Evolutionary conservation across 1,284 basidiomycete species (phyloP).

Genomic region (Kalmanozyma brasiliensis): DNA sequence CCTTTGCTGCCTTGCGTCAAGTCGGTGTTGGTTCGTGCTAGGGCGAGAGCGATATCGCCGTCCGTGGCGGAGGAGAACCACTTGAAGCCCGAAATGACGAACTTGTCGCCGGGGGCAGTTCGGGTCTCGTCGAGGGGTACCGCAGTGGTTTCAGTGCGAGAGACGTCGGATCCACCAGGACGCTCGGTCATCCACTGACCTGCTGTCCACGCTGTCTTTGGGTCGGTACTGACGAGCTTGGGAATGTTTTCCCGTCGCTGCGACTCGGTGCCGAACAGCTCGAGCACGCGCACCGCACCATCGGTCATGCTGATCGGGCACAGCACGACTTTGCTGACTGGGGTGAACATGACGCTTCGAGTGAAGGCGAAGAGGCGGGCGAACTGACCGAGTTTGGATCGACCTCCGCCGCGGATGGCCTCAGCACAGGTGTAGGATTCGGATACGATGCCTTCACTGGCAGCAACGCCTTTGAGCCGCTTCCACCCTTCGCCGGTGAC

Average conservation of each 20-base stretch:
- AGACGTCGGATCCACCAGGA: conserved; percentile 81
- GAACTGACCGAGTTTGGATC: conserved; percentile 22
- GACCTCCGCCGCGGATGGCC: conserved; percentile 26
- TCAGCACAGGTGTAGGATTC: conserved; percentile 36
- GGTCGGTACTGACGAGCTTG: conserved; percentile 74
- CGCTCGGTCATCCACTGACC: conserved; percentile 78
- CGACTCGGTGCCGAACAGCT: conserved; percentile 74
- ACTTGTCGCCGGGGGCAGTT: conserved; percentile 67
- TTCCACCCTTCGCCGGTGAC: conserved; percentile 54
- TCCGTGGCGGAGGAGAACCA: conserved; percentile 86
- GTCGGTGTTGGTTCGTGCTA: conserved; percentile 74
- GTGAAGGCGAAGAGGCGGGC: conserved; percentile 44
- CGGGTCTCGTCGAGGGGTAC: conserved; percentile 44
- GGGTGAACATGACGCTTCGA: conserved; percentile 37
- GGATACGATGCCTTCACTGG: conserved; percentile 39
- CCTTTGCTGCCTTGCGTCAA: conserved; percentile 67
- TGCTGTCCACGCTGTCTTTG: conserved; percentile 75
- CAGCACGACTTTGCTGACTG: conserved; percentile 42
- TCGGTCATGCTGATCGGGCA: conserved; percentile 78
- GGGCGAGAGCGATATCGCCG: conserved; percentile 76
- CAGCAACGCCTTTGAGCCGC: conserved; percentile 33
- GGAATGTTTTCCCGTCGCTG: conserved; percentile 75
- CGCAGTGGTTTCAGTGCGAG: conserved; percentile 78
- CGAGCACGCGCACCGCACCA: conserved; percentile 78
- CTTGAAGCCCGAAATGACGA: conserved; percentile 53